Percentiles rank a stretch among this genome's conserved stretches.
Evolutionary conservation across 345 rosid genomes (phyloP).

Genomic region (Triadica sebifera): DNA sequence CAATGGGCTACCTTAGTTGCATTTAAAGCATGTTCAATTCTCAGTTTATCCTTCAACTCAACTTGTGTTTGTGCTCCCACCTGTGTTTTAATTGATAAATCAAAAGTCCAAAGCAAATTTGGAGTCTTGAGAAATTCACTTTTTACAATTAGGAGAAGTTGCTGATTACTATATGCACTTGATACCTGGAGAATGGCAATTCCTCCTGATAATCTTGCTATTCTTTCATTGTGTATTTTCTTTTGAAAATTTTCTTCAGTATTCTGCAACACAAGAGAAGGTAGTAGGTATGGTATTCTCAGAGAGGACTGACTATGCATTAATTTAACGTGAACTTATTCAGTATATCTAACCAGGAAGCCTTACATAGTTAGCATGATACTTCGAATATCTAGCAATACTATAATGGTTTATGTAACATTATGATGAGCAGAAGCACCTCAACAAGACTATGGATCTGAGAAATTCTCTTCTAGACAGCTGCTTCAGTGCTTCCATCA

Average conservation of each 20-base stretch:
- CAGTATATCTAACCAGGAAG: background rate
- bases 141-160: background rate
- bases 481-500: conserved; percentile 60
- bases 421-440: conserved; percentile 41
- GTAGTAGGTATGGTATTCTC: background rate
- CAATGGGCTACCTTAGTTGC: conserved; percentile 71
- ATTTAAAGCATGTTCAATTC: conserved; percentile 86
- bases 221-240: conserved; percentile 80
- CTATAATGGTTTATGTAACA: background rate
- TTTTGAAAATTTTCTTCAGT: conserved; percentile 62
- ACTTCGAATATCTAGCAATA: conserved; percentile 1
- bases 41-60: conserved; percentile 86
- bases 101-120: conserved; percentile 9
- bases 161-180: conserved; percentile 1
- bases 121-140: background rate
- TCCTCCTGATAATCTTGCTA: conserved; percentile 82
- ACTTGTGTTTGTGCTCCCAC: conserved; percentile 93
- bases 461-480: conserved; percentile 72
- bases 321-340: background rate
- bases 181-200: conserved; percentile 81
- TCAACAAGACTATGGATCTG: conserved; percentile 61
- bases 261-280: conserved; percentile 46
- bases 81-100: conserved; percentile 36
- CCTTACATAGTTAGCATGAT: background rate
- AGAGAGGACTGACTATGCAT: background rate